phyloP scores from a whole-genome alignment of 208 protist species.

The Crithidia expoeki region DNA sequence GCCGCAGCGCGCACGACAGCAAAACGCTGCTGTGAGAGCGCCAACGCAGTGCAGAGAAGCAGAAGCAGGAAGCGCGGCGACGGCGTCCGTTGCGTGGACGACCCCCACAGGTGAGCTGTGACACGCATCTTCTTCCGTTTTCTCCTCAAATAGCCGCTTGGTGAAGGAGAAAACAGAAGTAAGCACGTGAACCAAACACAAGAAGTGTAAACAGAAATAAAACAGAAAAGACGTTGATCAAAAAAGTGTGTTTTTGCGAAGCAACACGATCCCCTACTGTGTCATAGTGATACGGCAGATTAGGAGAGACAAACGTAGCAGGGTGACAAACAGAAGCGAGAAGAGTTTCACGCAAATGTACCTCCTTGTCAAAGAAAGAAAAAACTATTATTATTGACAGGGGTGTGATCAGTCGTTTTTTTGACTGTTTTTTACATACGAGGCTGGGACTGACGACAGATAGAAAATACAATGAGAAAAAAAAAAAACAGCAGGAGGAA shows the following conservation, averaged over 20 bases:
- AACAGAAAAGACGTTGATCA: background rate
- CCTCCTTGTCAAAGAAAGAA: no score
- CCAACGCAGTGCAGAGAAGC: background rate
- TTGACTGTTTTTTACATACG: no score
- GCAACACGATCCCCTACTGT: background rate
- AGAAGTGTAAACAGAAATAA: background rate
- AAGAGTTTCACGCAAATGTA: no score
- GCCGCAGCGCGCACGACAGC: background rate
- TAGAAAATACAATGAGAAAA: background rate
- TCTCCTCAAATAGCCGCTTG: background rate
- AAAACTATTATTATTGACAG: no score
- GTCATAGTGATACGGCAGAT: no score
- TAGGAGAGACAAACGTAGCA: no score
- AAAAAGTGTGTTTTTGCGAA: background rate
- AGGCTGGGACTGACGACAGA: no score
- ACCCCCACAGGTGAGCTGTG: no score
- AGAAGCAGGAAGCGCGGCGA: background rate
- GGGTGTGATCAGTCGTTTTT: no score
- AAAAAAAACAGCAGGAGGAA: background rate
- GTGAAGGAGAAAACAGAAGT: constrained; percentile 1
- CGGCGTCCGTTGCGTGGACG: no score
- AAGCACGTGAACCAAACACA: background rate
- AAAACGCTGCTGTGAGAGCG: background rate
- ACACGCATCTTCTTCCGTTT: background rate
- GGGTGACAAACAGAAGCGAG: no score